These are phyloP conservation scores for Xerocomellus amylosporus DNA, from an alignment of 768 basidiomycete genomes.

Conservation along the genomic window DNA sequence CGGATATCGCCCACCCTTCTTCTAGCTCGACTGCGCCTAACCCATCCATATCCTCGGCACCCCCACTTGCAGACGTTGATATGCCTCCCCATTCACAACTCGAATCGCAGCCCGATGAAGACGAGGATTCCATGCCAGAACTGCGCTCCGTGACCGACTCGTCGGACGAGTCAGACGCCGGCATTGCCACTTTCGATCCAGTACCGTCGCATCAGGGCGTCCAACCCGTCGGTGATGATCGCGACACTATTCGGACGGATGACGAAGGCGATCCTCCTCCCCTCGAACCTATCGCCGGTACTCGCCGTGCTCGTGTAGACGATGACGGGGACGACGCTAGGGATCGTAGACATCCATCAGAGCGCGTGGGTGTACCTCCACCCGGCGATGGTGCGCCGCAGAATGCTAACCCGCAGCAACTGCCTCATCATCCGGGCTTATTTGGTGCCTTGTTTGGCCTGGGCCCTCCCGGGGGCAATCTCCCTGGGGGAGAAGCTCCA, in stretches of 20 bases:
- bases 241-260: conserved; percentile 28
- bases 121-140: conserved; percentile 42
- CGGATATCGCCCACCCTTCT: conserved; percentile 1
- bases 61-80: conserved; percentile 2
- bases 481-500: conserved; percentile 15
- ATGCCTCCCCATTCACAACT: conserved; percentile 6
- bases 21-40: not conserved
- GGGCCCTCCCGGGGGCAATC: conserved; percentile 8
- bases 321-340: conserved; percentile 60
- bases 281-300: conserved; percentile 33
- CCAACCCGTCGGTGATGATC: conserved; percentile 33
- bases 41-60: conserved; percentile 1
- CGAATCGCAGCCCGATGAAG: conserved; percentile 23
- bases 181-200: conserved; percentile 32
- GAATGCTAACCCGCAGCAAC: conserved; percentile 23
- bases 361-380: conserved; percentile 40
- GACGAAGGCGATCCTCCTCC: conserved; percentile 32
- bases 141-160: conserved; percentile 39
- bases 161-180: conserved; percentile 35
- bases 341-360: conserved; percentile 63
- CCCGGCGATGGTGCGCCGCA: conserved; percentile 23
- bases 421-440: conserved; percentile 16
- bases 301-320: conserved; percentile 56
- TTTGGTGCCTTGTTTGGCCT: conserved; percentile 29
- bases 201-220: conserved; percentile 15